phyloP scores from a whole-genome alignment of 2,329 filamentous ascomycete species.

The Penicillium sp. region DNA sequence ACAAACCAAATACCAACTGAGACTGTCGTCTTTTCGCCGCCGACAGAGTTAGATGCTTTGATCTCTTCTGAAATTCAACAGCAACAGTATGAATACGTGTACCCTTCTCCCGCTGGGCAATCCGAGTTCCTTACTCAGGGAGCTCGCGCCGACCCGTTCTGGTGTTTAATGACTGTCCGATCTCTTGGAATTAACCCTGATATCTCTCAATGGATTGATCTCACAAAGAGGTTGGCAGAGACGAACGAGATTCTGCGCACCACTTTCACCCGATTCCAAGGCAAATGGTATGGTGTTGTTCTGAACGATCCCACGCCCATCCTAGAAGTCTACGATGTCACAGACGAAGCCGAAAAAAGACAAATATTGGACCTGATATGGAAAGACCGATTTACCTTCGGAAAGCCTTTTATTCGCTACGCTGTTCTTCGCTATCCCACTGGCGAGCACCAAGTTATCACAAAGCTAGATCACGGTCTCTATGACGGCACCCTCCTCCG shows the following conservation, averaged over 20 bases:
- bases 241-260: not conserved
- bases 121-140: not conserved
- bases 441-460: not conserved
- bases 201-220: not conserved
- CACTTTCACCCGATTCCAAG: not conserved
- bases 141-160: not conserved
- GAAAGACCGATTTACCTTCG: not conserved
- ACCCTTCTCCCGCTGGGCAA: not conserved
- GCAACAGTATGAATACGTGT: not conserved
- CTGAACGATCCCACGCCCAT: not conserved
- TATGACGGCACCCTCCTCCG: not conserved
- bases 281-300: not conserved
- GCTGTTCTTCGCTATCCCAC: not conserved
- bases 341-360: not conserved
- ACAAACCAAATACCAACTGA: not conserved
- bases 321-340: not conserved
- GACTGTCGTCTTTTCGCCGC: not conserved
- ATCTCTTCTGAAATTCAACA: not conserved
- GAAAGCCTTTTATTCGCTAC: not conserved
- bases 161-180: not conserved
- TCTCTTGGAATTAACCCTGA: not conserved
- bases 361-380: not conserved
- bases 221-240: not conserved
- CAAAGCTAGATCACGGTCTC: not conserved
- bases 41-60: not conserved